These are phyloP conservation scores for Hericium erinaceus DNA, from an alignment of 768 basidiomycete species.

Conservation along the genomic window DNA sequence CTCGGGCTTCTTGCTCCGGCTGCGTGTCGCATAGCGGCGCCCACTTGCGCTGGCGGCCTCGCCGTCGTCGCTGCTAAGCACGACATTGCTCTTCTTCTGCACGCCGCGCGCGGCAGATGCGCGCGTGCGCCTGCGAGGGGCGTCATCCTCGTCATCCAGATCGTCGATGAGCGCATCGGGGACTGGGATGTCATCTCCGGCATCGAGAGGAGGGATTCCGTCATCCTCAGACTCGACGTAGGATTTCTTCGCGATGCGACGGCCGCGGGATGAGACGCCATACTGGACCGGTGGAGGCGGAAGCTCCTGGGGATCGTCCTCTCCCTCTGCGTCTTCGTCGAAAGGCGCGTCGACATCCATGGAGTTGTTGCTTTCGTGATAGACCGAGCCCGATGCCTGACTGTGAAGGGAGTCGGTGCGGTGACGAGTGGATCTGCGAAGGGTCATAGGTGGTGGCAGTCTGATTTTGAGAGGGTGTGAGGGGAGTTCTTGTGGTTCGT, in stretches of 20 bases:
- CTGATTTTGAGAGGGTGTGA: conserved; percentile 8
- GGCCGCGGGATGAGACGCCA: conserved; percentile 16
- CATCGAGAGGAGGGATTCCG: conserved; percentile 7
- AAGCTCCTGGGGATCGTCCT: conserved; percentile 12
- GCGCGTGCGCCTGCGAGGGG: conserved; percentile 3
- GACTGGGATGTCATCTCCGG: conserved; percentile 2
- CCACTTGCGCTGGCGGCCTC: conserved; percentile 14
- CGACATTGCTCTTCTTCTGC: conserved; percentile 20
- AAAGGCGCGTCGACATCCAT: conserved; percentile 22
- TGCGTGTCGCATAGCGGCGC: conserved; percentile 32
- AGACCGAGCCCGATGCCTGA: conserved; percentile 25
- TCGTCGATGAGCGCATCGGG: conserved; percentile 10
- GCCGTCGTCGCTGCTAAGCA: conserved; percentile 37
- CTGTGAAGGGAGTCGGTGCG: conserved; percentile 13
- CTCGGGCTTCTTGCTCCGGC: conserved; percentile 25
- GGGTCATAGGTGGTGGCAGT: conserved; percentile 12
- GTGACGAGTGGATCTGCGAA: conserved; percentile 10
- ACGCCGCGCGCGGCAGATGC: neutral
- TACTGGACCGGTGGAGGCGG: conserved; percentile 7
- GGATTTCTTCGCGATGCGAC: conserved; percentile 17
- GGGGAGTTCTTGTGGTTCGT: neutral
- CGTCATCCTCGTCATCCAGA: conserved; percentile 19
- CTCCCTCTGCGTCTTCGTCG: conserved; percentile 14
- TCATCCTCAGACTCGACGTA: conserved; percentile 23
- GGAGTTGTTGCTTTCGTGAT: conserved; percentile 24